Evolutionary conservation across 2,329 filamentous ascomycete species (phyloP), one percentile per base, ranked within the genome.

Genomic region (Pseudogymnoascus sp.): DNA sequence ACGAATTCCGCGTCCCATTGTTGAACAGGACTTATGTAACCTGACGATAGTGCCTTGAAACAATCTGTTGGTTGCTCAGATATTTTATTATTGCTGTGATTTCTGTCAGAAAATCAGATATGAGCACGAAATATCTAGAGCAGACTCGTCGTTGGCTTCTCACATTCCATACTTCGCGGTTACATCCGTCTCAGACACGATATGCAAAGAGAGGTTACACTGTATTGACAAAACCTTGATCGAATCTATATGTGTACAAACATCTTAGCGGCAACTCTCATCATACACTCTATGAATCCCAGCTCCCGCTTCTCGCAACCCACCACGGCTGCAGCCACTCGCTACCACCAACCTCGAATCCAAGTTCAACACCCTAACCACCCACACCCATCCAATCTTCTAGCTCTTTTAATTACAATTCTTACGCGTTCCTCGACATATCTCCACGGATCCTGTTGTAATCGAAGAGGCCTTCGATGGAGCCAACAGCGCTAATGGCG

Each of bases 401-500:
- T 41, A 43, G 25, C 39, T 62, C 39, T 62, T 41, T 62, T 48
- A 39, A 62, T 62, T 62, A 41, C 39, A 48, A 36, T 41, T 48
- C 65, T 64, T 74, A 75, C 66, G 72, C 72, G 81, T 91, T 93
- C 78, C 92, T 87, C 82, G 86, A 92, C 89, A 95, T 95, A 77
- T 95, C 92, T 77, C 85, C 87, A 77, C 92, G 84, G 74, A 91
- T 83, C 76, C 89, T 82, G 77, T 88, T 83, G 81, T 95, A 96
- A 78, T 93, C 86, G 67, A 90, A 83, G 65, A 89, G 78, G 76
- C 87, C 93, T 85, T 98, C 95, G 75, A 98, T 92, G 80, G 86
- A 88, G 71, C 95, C 95, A 70, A 98, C 90, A 36, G 93, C 95
- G 76, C 88, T 93, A 77, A 99, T 85, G 73, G 95, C 95, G 73